These are phyloP conservation scores for Bryoerythrophyllum caledonicum DNA, from an alignment of 225 moss, liverwort and hornwort species.

Conservation along the genomic window DNA sequence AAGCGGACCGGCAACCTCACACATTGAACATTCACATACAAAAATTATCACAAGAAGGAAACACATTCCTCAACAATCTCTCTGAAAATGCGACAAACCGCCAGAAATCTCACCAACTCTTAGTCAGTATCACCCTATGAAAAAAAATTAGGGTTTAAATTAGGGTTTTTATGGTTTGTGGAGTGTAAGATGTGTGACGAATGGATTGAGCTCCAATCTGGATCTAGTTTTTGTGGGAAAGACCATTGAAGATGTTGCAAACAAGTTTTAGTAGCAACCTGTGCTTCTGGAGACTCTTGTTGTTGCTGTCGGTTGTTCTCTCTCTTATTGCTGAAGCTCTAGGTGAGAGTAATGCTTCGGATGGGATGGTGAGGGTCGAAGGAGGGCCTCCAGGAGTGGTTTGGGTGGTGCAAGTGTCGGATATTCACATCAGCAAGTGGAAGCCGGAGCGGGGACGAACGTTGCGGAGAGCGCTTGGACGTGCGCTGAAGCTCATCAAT, in stretches of 20 bases:
- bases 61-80: background rate
- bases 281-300: constrained; percentile 3
- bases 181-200: background rate
- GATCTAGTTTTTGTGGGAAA: background rate
- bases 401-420: constrained; percentile 93
- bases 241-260: background rate
- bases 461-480: constrained; percentile 65
- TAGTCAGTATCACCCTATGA: background rate
- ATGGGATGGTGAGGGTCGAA: constrained; percentile 38
- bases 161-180: background rate
- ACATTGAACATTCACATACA: background rate
- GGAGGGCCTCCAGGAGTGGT: constrained; percentile 63
- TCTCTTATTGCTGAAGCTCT: background rate
- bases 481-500: constrained; percentile 55
- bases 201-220: background rate
- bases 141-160: too few relatives aligned
- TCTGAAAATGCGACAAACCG: background rate
- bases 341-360: background rate
- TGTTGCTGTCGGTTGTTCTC: constrained; percentile 6
- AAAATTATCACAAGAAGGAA: background rate
- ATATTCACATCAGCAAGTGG: constrained; percentile 83
- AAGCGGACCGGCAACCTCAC: background rate
- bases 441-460: constrained; percentile 59
- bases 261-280: constrained; percentile 11
- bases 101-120: background rate